Percentiles rank a stretch among this genome's conserved stretches.
phyloP scores from a whole-genome alignment of 257 asterid species.

The Leonotis leonurus region DNA sequence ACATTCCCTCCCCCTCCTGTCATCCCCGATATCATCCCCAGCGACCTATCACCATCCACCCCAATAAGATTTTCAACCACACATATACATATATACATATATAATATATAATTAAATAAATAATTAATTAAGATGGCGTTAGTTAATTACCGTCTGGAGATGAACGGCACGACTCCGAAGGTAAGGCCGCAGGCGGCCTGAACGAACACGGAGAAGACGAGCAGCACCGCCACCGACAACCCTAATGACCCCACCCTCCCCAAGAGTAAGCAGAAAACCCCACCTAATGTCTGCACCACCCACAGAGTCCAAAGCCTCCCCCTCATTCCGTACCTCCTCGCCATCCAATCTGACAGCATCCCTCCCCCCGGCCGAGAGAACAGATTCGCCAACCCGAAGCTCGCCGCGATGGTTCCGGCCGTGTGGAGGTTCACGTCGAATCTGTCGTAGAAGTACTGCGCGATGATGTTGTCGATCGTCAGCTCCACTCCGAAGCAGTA shows the following conservation, averaged over 20 bases:
- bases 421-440: conserved; percentile 69
- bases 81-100: too few species aligned
- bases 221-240: conserved; percentile 48
- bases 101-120: too few species aligned
- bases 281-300: conserved; percentile 65
- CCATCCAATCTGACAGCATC: conserved; percentile 51
- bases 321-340: conserved; percentile 65
- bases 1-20: conserved; percentile 84
- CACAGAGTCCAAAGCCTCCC: conserved; percentile 78
- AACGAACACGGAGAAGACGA: conserved; percentile 65
- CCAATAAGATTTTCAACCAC: too few species aligned
- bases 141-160: conserved; percentile 75
- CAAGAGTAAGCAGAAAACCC: conserved; percentile 52
- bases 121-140: too few species aligned
- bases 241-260: conserved; percentile 56
- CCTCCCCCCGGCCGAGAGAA: conserved; percentile 88
- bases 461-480: conserved; percentile 67
- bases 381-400: conserved; percentile 70
- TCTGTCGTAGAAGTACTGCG: conserved; percentile 74
- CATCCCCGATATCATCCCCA: conserved; percentile 77
- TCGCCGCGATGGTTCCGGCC: conserved; percentile 73
- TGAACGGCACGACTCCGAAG: conserved; percentile 75
- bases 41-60: conserved; percentile 50
- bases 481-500: conserved; percentile 86
- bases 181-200: conserved; percentile 98